phyloP scores from a whole-genome alignment of 495 filamentous ascomycete species.

The Trichoderma asperelloides region DNA sequence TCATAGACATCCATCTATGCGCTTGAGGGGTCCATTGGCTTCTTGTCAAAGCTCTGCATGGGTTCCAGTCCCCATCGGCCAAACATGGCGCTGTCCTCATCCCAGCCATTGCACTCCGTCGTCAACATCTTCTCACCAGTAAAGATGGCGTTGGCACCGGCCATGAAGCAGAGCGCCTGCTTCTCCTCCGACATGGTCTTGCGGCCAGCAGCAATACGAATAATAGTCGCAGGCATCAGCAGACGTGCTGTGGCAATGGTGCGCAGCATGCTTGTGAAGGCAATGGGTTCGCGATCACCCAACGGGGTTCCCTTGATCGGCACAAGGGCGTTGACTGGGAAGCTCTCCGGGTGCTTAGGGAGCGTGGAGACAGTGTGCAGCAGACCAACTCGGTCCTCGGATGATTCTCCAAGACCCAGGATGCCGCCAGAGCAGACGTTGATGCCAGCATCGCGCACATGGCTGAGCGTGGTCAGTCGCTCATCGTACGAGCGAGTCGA shows the following conservation, averaged over 20 bases:
- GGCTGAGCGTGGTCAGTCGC: constrained; percentile 59
- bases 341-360: constrained; percentile 69
- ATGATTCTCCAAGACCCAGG: constrained; percentile 65
- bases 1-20: not conserved
- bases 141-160: constrained; percentile 81
- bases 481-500: constrained; percentile 78
- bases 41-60: constrained; percentile 34
- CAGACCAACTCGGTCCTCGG: constrained; percentile 67
- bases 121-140: constrained; percentile 91
- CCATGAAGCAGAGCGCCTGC: constrained; percentile 75
- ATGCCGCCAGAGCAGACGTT: constrained; percentile 83
- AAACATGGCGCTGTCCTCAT: constrained; percentile 74
- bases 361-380: constrained; percentile 69
- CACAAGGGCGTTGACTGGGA: constrained; percentile 79
- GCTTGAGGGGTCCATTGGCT: constrained; percentile 8
- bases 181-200: constrained; percentile 73
- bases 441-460: constrained; percentile 74
- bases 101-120: constrained; percentile 80
- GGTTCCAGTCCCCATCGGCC: constrained; percentile 65
- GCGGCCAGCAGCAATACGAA: constrained; percentile 70
- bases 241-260: constrained; percentile 73
- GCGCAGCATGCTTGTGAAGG: constrained; percentile 61
- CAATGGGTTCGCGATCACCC: constrained; percentile 57
- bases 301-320: constrained; percentile 80
- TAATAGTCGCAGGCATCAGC: constrained; percentile 70